Evolutionary conservation across 768 basidiomycete species (phyloP).

Genomic region (Suillus sp.): DNA sequence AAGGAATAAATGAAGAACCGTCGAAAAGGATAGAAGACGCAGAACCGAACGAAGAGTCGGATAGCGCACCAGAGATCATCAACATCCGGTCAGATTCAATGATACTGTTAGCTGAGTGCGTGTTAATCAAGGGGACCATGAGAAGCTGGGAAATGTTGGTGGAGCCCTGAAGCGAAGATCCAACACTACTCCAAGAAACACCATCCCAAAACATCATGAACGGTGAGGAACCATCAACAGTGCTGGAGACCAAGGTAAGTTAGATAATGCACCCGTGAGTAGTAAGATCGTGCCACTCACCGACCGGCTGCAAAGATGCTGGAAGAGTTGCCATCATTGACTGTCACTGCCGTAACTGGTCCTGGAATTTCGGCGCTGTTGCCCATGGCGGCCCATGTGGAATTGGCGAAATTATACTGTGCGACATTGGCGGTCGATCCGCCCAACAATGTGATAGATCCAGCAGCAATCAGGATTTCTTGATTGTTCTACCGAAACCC

Average conservation of each 20-base stretch:
- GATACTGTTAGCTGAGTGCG: constrained; percentile 67
- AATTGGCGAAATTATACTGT: constrained; percentile 68
- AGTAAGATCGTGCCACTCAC: constrained; percentile 43
- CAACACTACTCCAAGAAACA: constrained; percentile 65
- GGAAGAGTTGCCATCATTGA: constrained; percentile 76
- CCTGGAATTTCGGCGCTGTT: constrained; percentile 69
- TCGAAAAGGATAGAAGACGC: constrained; percentile 89
- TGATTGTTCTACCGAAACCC: constrained; percentile 52
- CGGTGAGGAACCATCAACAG: constrained; percentile 58
- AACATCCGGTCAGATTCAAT: constrained; percentile 88
- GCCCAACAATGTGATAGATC: constrained; percentile 67
- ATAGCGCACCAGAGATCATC: constrained; percentile 80
- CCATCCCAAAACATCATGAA: constrained; percentile 92
- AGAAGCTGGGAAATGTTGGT: constrained; percentile 79
- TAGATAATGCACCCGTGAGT: background rate
- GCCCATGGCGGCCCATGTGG: constrained; percentile 75
- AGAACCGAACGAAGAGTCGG: constrained; percentile 70
- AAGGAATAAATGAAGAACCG: constrained; percentile 80
- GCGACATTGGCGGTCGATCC: constrained; percentile 72
- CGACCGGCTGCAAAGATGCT: constrained; percentile 91
- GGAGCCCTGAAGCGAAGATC: constrained; percentile 54
- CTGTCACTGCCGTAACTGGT: constrained; percentile 85
- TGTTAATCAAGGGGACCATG: constrained; percentile 86
- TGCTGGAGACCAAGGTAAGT: constrained; percentile 34
- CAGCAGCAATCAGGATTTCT: constrained; percentile 75